These are phyloP conservation scores for Mallotus japonicus DNA, from an alignment of 441 rosid species.

Conservation along the genomic window DNA sequence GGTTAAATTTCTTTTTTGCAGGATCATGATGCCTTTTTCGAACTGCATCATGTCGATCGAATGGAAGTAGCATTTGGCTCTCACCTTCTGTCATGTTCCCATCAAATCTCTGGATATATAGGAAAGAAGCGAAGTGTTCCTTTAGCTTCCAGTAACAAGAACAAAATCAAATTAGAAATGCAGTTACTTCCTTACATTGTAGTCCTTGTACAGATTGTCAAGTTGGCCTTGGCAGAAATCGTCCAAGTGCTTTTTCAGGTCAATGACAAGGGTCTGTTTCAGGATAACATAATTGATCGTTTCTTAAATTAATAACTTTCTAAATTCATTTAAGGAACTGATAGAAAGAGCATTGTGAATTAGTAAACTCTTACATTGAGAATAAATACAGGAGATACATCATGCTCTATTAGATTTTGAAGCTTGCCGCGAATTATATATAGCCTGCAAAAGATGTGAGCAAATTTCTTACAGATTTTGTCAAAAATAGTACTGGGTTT, in stretches of 20 bases:
- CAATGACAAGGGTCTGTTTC: slow-evolving; percentile 42
- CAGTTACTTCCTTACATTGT: slow-evolving; percentile 30
- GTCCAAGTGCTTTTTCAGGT: slow-evolving; percentile 43
- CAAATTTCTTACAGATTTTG: background rate
- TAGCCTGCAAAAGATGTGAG: slow-evolving; percentile 34
- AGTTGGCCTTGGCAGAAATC: slow-evolving; percentile 31
- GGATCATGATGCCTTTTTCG: slow-evolving; percentile 24
- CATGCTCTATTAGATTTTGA: slow-evolving; percentile 52
- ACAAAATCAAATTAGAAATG: background rate
- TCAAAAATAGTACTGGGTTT: background rate
- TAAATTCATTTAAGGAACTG: background rate
- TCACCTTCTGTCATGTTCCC: slow-evolving; percentile 29
- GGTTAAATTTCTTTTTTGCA: slow-evolving; percentile 26
- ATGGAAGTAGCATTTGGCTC: background rate
- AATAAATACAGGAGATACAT: slow-evolving; percentile 46
- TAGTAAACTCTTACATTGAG: slow-evolving; percentile 36
- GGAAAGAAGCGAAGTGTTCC: background rate
- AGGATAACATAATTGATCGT: background rate
- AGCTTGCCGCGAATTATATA: slow-evolving; percentile 55
- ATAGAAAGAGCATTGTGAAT: background rate
- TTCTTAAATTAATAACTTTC: background rate
- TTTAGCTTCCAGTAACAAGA: too few relatives aligned
- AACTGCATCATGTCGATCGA: slow-evolving; percentile 28
- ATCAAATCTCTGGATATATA: slow-evolving; percentile 22
- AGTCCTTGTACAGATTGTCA: slow-evolving; percentile 35